Evolutionary conservation across 140 eudicot species (phyloP), one percentile per base, ranked within the genome.

Genomic region (Stevia rebaudiana): DNA sequence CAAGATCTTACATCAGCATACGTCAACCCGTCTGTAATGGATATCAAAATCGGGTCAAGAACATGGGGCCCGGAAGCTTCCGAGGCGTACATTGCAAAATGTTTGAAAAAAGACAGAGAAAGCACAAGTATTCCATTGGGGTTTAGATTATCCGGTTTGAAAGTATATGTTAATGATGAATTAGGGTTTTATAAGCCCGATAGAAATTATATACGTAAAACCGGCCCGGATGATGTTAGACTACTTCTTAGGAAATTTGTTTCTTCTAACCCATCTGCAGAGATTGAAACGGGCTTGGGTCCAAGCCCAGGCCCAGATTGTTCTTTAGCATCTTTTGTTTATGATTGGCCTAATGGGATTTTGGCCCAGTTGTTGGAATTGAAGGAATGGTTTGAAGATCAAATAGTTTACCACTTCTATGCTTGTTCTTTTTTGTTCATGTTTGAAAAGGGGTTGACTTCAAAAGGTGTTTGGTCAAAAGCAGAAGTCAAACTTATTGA

Each of bases 371-470:
- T 91, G 55, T 35, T 78, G 83, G 96, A 91, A 70, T 60, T 91
- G 58, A 91, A 91, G 62, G 74, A 84, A 36, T 87, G 98, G 98
- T 91, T 91, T 71, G 98, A 91, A 59, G 81, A 82, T 42, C 96
- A 91, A 81, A 87, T 96, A 1, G 42, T 50, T 0, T 84, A 69
- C 28, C 98, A 87, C 46, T 91, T 91, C 36, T 73, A 80, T 70
- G 83, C 96, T 16, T 74, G 86, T 68, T 90, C 97, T 1, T 11
- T 91, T 54, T 88, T 85, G 22, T 56, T 82, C 15, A 80, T 81
- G 75, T 84, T 70, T 66, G 95, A 91, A 50, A 81, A 84, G 75
- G 87, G 70, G 58, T 74, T 62, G 73, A 78, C 63, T n/a, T 36
- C 46, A 59, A 62, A 78, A 44, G 81, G 88, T 43, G 64, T 24